These are phyloP conservation scores for Suhomyces panamericanus DNA, from an alignment of 1,139 yeast species.

Conservation along the genomic window DNA sequence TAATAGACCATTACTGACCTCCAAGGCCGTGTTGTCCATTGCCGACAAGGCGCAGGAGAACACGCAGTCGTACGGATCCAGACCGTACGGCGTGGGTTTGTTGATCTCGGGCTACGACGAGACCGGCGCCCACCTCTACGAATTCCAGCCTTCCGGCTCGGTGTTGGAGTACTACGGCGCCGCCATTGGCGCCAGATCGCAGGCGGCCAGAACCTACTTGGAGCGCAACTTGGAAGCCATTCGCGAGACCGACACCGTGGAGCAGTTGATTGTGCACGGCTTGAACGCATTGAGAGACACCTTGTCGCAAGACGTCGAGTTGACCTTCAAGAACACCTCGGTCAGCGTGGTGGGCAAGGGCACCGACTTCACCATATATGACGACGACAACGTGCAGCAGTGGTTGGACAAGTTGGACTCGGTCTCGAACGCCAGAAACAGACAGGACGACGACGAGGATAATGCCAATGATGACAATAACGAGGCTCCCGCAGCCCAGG, in stretches of 20 bases:
- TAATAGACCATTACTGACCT: conserved; percentile 83
- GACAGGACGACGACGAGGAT: conserved; percentile 42
- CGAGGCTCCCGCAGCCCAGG: conserved; percentile 17
- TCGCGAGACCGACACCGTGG: conserved; percentile 56
- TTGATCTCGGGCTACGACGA: conserved; percentile 91
- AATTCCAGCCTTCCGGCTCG: conserved; percentile 95
- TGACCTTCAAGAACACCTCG: conserved; percentile 80
- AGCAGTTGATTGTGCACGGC: conserved; percentile 81
- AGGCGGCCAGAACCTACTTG: conserved; percentile 93
- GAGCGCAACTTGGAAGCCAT: conserved; percentile 80
- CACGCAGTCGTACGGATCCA: conserved; percentile 92
- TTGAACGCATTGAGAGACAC: conserved; percentile 93
- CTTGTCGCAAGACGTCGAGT: conserved; percentile 88
- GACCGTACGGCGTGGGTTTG: conserved; percentile 97
- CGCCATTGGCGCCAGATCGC: conserved; percentile 98
- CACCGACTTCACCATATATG: conserved; percentile 70
- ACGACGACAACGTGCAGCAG: conserved; percentile 81
- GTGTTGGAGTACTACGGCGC: conserved; percentile 90
- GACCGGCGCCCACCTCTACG: conserved; percentile 90
- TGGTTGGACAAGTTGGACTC: conserved; percentile 73
- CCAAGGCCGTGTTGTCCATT: conserved; percentile 79
- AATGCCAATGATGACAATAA: conserved; percentile 31
- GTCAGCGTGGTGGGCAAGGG: conserved; percentile 90
- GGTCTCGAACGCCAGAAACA: conserved; percentile 52
- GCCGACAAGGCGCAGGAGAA: conserved; percentile 97